Evolutionary conservation across 495 filamentous ascomycete species (phyloP).

Genomic region (Letharia columbiana): DNA sequence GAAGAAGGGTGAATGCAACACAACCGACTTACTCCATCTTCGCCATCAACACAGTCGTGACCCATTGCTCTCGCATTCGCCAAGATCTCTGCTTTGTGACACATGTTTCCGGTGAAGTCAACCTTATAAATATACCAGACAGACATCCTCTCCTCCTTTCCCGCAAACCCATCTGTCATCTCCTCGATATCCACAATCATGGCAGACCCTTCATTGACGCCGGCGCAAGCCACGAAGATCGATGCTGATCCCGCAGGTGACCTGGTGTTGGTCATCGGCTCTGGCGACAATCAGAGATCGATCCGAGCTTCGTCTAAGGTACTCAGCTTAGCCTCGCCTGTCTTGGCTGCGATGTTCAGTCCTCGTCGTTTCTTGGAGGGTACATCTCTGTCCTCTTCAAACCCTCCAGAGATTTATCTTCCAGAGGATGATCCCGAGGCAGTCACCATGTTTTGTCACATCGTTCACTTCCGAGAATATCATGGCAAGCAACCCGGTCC

Average conservation of each 20-base stretch:
- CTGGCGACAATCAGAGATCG: background rate
- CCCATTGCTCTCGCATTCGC: no score
- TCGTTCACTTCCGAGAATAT: conserved; percentile 23
- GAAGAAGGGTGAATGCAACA: no score
- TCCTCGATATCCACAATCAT: background rate
- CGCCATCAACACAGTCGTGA: no score
- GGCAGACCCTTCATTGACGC: background rate
- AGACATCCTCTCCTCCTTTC: background rate
- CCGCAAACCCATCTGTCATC: background rate
- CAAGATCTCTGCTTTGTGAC: no score
- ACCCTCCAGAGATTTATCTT: conserved; percentile 15
- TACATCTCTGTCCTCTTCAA: background rate
- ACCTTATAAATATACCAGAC: background rate
- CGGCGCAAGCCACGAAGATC: background rate
- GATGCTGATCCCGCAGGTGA: conserved; percentile 9
- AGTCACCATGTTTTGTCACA: conserved; percentile 18
- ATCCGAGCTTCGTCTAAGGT: conserved; percentile 26
- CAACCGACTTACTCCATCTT: no score
- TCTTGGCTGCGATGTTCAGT: conserved; percentile 27
- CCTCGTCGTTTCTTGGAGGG: conserved; percentile 17
- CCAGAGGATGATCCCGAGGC: conserved; percentile 18
- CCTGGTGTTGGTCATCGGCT: background rate
- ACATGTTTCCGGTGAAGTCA: no score
- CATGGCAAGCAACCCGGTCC: background rate
- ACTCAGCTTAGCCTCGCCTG: conserved; percentile 23